Evolutionary conservation across 1,284 basidiomycete genomes (phyloP), one percentile per base, ranked within the genome.

Genomic region (Rhodotorula sp.): DNA sequence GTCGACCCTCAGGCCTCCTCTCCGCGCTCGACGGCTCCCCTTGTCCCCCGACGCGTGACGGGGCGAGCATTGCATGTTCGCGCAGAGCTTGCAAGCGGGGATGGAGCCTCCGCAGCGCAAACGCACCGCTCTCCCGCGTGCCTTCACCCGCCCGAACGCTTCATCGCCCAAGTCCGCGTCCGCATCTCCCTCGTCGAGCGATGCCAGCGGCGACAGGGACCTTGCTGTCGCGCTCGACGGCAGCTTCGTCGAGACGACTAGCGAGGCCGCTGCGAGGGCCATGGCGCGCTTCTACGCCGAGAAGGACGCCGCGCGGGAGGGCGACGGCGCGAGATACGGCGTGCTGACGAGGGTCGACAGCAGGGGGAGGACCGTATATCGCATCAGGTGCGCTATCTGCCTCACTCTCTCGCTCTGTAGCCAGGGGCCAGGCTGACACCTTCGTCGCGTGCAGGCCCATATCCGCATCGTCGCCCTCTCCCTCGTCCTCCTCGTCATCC

Each of bases 161-260:
- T 51, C 50, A 15, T n/a, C 50, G 50, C 46, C 46, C 17, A 15
- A 15, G 15, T 44, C 44, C 7, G 2, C 48, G 27, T n/a, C 48
- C 46, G 46, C 46, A 19, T 10, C 48, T 6, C 22, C 25, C 48
- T 27, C 48, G 3, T 9, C 48, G 48, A 1, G 6, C 25, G 8
- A 50, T 22, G 44, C 13, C 7, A 19, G 13, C 9, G 44, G 48
- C 25, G n/a, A 8, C 25, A 25, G 15, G 10, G 53, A 54, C 5
- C 53, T 54, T 32, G 51, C 15, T 29, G 29, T 32, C 29, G 51
- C 37, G 1, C 3, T 37, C 15, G 74, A 76, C 37, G 67, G 64
- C 12, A 69, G 61, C 9, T 76, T 76, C 37, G 73, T 77, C 34
- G 76, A 78, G 67, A 78, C 76, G 32, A 76, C 77, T 6, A 73